Evolutionary conservation across 1,284 basidiomycete species (phyloP), one percentile per base, ranked within the genome.

Genomic region (Coriolopsis trogii): DNA sequence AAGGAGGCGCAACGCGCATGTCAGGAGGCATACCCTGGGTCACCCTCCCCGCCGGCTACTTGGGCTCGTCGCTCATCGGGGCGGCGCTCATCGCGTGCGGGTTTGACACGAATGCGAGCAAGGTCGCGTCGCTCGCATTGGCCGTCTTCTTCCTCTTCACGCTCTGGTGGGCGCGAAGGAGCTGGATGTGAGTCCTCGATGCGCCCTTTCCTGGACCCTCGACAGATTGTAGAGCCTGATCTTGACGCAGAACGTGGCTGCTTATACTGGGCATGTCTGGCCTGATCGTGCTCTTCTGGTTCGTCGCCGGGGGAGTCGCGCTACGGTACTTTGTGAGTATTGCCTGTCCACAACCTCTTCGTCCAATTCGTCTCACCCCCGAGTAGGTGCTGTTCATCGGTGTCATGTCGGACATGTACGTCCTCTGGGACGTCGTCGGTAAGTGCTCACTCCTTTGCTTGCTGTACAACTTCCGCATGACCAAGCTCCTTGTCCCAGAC

Each of bases 1-100:
- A 97, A 73, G 95, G 95, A 15, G 96, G 96, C 2, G 85, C 88
- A 10, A 98, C 96, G 0, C 77, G 83, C 25, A 98, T 98, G 95
- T 85, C 92, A 30, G 95, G 95, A 23, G 96, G 95, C 1, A 87
- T 97, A 36, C 78, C 85, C 9, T 90, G 88, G 77, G 77, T 96
- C 42, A 92, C 93, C 1, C 77, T 93, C 0, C 92, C 92, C 0
- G 93, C 93, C 1, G 94, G 94, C 30, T 98, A 98, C 69, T 85
- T 98, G 26, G 96, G 96, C 9, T 93, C 90, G 2, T 88, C 88
- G 3, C 74, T 98, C 64, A 95, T 98, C 53, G 96, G 96, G 20
- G 94, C 93, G 0, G 82, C 80, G 41, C 76, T 97, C 24, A 95
- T 98, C 56, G 84, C 93, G 5, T 96, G 93, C 60, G 95, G 93